Base-by-base conservation (phyloP, 2,329 filamentous ascomycete species). In the Colletotrichum sublineola region DNA sequence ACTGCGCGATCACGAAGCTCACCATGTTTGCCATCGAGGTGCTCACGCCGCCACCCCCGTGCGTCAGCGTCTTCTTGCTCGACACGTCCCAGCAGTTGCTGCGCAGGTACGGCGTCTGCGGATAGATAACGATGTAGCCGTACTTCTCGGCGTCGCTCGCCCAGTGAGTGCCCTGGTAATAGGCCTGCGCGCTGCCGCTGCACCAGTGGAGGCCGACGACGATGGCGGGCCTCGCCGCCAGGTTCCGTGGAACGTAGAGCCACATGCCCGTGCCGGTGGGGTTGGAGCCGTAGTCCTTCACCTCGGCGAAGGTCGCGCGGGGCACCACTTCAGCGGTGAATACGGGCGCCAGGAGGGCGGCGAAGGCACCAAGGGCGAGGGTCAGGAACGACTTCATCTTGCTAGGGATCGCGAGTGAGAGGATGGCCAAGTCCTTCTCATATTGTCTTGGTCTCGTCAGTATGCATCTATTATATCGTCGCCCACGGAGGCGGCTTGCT, bases 71-170 rank as follows among this genome's bases (percentile, higher is more conserved):
- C 55, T 81, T 83, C 48, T 83, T 82, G 15, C 85, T 88, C 5
- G 87, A 84, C 8, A 91, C 89, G 75, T 91, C 90, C 85, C 89
- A 91, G 81, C 90, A 91, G 62, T 79, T 84, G 62, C 69, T 18
- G 78, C 77, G 52, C 53, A 58, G 12, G 63, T 82, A 83, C 29
- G 77, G 77, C 12, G 81, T 84, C 76, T 81, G 81, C 3, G 86
- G 85, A 74, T 84, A 87, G 73, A 86, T 83, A 38, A 84, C 78
- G 66, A 92, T 89, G 79, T 88, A 90, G 42, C 88, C 88, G 64
- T 87, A 82, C 42, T 81, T 79, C 73, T 90, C 88, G 20, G 89
- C 86, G n/a, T 87, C 82, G 3, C 80, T 81, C 38, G 86, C 85
- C 78, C 89, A 91, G 4, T 65, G 46, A 0, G 84, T 86, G 69